Conservation (phyloP, 1,284 basidiomycete species). For the Anthracocystis walkeri region DNA sequence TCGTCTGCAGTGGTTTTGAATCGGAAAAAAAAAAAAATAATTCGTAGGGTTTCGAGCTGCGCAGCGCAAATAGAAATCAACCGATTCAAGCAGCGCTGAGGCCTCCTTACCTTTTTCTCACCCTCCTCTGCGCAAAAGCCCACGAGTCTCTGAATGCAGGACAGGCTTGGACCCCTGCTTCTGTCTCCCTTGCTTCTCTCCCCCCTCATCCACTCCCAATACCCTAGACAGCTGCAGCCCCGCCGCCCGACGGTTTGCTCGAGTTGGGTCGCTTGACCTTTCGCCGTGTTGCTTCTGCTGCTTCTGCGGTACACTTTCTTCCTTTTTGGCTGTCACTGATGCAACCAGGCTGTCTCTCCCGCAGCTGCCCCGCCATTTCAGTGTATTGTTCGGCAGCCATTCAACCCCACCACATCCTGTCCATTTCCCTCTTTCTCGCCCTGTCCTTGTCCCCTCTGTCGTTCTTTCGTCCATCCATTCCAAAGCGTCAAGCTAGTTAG, state of each 20-base stretch:
- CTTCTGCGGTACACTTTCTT: background rate
- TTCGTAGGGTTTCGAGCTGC: too few species aligned
- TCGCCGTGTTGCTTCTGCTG: background rate
- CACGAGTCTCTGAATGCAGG: background rate
- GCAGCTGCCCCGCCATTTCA: background rate
- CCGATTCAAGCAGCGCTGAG: background rate
- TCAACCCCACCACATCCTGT: background rate
- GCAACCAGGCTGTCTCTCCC: background rate
- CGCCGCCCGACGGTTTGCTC: too few species aligned
- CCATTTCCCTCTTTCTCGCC: too few species aligned
- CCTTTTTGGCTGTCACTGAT: background rate
- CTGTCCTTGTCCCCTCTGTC: too few species aligned
- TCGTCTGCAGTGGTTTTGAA: background rate
- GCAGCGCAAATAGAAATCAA: too few species aligned
- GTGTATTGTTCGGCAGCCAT: background rate
- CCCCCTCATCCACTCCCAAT: too few species aligned
- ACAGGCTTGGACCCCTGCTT: slow-evolving; percentile 7
- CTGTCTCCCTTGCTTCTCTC: background rate
- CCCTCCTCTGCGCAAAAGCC: slow-evolving; percentile 1
- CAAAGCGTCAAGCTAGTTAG: too few species aligned
- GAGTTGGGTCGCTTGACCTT: too few species aligned
- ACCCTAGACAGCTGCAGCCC: too few species aligned
- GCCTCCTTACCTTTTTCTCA: slow-evolving; percentile 2
- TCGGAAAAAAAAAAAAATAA: background rate
- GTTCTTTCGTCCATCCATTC: too few species aligned